Evolutionary conservation across 2,329 filamentous ascomycete genomes (phyloP), one percentile per base, ranked within the genome.

Genomic region (Periconia sp.): DNA sequence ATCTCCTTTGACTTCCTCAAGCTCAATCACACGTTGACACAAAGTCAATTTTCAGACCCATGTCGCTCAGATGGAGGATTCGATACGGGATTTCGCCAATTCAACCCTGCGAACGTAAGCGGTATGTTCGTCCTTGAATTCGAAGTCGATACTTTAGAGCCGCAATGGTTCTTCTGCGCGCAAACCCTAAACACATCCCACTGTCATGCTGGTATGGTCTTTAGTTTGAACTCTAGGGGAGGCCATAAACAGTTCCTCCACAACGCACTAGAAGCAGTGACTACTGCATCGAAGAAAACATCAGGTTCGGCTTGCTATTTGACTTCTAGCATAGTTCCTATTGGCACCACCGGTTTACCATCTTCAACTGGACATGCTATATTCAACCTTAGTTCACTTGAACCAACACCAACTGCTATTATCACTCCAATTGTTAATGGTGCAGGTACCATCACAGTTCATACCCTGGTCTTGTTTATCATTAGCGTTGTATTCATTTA

Each of bases 101-200:
- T 46, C 18, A 46, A 46, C 19, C 46, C 43, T 16, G 17, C 18
- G 12, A 55, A 55, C 15, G 11, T 42, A 3, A 50, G 46, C 18
- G 38, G 37, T 3, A 45, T 31, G 12, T 46, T 43, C 35, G 4
- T 52, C 2, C 19, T 55, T 4, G 19, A 52, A 13, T 38, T 34
- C 11, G 17, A 52, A 26, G 46, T 55, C 13, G 21, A 16, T 3
- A 42, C 10, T n/a, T 2, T 29, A 18, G 25, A 46, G 16, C 43
- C 40, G 12, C 39, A 52, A 28, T 55, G 38, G 52, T 50, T 55
- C 36, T 52, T 50, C 22, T 55, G 41, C 19, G 31, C 46, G 4
- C 40, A 55, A 19, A 35, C 17, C 8, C 5, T 31, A 3, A 40
- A 37, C 11, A 13, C 4, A 10, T 48, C 52, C 8, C 35, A 55